These are phyloP conservation scores for Ascochyta viciae-villosae DNA, from an alignment of 2,329 filamentous ascomycete species.

Conservation along the genomic window DNA sequence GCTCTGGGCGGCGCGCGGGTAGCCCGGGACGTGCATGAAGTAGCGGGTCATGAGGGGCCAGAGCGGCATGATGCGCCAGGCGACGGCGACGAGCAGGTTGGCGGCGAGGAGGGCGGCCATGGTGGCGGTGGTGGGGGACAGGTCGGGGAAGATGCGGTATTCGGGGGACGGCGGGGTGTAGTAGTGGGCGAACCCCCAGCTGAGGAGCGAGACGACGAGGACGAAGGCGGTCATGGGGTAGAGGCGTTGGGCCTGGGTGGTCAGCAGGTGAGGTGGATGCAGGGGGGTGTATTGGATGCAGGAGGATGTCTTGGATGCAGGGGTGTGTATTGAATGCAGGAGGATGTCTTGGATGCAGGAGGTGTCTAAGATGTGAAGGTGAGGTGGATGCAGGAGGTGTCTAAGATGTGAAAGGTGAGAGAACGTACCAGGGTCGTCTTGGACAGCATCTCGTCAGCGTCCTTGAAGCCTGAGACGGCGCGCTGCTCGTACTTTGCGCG, in stretches of 20 bases:
- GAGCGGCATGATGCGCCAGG: constrained; percentile 69
- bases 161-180: constrained; percentile 40
- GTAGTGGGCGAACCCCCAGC: constrained; percentile 39
- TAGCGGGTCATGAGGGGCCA: constrained; percentile 74
- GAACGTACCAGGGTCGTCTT: constrained; percentile 41
- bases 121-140: constrained; percentile 52
- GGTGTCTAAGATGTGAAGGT: neutral
- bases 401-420: neutral
- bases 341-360: too few species aligned
- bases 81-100: constrained; percentile 64
- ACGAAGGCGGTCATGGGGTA: constrained; percentile 47
- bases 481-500: constrained; percentile 37
- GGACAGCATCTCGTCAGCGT: constrained; percentile 36
- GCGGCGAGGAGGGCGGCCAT: constrained; percentile 66
- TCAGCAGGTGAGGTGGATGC: neutral
- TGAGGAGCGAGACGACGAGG: constrained; percentile 33
- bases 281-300: neutral
- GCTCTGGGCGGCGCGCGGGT: constrained; percentile 67
- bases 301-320: too few species aligned
- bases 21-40: constrained; percentile 54
- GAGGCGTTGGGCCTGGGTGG: constrained; percentile 42
- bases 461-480: constrained; percentile 33
- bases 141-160: constrained; percentile 44
- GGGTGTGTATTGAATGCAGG: too few species aligned
- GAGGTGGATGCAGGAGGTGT: neutral